A percentile compares a stretch with the other conserved stretches of the same genome.
Evolutionary conservation across 495 filamentous ascomycete genomes (phyloP).

Genomic region (Neurospora sp.): DNA sequence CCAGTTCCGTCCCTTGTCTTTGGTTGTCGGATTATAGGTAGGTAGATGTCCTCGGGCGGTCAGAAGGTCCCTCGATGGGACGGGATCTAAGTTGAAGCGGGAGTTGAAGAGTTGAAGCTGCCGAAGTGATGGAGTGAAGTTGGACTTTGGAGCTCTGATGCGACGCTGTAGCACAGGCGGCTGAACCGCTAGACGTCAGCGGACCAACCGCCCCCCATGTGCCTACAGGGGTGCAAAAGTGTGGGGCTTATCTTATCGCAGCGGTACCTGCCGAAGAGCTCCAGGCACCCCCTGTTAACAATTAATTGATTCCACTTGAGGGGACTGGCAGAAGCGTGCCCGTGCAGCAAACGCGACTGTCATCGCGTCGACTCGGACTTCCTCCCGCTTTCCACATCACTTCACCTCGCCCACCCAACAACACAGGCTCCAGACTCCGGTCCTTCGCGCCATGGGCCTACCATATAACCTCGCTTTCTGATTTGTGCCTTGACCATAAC

Average conservation of each 20-base stretch:
- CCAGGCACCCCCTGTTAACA: neutral
- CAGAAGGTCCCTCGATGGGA: neutral
- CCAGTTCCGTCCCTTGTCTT: neutral
- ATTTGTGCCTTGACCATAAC: neutral
- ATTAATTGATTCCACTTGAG: neutral
- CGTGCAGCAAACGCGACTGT: neutral
- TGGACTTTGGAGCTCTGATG: neutral
- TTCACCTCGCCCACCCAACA: neutral
- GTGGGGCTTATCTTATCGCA: slow-evolving; percentile 6
- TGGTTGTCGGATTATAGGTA: neutral
- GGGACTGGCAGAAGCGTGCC: neutral
- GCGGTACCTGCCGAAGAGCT: neutral
- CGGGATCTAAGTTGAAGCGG: neutral
- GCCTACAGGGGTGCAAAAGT: neutral
- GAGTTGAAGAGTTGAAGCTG: neutral
- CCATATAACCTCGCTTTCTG: neutral
- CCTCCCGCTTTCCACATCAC: neutral
- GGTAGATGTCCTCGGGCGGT: neutral
- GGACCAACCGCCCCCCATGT: neutral
- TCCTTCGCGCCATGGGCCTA: neutral
- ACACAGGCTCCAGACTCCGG: neutral
- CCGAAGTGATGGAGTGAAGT: neutral
- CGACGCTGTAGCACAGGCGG: neutral
- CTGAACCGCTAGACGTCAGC: neutral
- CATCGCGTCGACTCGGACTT: neutral